Percentiles rank a stretch among this genome's conserved stretches.
phyloP scores from a whole-genome alignment of 176 grass and related monocot species.

The Otatea glauca region DNA sequence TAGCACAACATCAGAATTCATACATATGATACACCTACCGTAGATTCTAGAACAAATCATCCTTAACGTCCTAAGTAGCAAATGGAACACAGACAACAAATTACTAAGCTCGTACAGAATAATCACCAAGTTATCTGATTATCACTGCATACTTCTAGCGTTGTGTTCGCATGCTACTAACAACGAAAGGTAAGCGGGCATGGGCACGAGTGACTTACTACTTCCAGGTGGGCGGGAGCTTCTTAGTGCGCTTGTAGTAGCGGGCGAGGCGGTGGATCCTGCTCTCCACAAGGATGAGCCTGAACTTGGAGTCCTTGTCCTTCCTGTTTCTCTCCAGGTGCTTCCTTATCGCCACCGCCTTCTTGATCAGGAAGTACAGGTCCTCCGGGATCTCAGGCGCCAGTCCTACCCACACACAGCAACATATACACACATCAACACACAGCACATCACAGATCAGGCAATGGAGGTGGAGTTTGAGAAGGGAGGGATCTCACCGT shows the following conservation, averaged over 20 bases:
- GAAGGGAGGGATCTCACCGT: constrained; percentile 50
- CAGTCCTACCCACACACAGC: constrained; percentile 35
- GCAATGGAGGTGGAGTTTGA: background rate
- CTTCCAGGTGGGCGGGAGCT: constrained; percentile 91
- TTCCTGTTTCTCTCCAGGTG: constrained; percentile 96
- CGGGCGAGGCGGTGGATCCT: constrained; percentile 92
- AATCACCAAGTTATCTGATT: background rate
- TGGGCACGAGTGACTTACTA: constrained; percentile 56
- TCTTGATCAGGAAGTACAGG: constrained; percentile 90
- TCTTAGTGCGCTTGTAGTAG: constrained; percentile 98
- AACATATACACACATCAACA: background rate
- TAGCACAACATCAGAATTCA: background rate
- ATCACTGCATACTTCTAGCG: background rate
- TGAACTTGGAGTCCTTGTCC: constrained; percentile 94
- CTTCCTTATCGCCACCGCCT: constrained; percentile 92
- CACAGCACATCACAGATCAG: background rate
- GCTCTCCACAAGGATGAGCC: constrained; percentile 92
- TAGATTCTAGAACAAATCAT: background rate
- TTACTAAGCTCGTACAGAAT: background rate
- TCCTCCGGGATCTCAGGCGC: constrained; percentile 90
- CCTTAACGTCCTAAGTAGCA: background rate
- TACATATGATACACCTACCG: no score
- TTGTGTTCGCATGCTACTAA: background rate
- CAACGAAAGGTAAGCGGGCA: no score
- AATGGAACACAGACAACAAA: background rate